A percentile compares a stretch with the other conserved stretches of the same genome.
phyloP scores from a whole-genome alignment of 1,284 basidiomycete species.

The Coniferiporia weirii region DNA sequence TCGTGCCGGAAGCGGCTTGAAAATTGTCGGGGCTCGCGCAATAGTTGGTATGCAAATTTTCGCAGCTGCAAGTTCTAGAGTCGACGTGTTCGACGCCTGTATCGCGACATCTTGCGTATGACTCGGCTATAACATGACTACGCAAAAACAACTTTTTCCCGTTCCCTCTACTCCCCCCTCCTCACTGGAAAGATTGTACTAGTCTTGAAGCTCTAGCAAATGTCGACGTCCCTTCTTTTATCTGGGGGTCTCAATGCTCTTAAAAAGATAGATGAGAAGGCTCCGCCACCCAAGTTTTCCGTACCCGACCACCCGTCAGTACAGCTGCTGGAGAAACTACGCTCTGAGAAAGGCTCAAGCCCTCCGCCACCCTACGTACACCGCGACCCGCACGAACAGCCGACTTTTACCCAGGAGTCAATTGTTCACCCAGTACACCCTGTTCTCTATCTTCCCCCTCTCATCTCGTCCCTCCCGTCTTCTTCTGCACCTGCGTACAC shows the following conservation, averaged over 20 bases:
- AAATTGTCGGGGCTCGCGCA: no score
- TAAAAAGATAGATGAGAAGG: neutral
- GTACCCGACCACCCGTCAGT: conserved; percentile 10
- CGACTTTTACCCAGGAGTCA: conserved; percentile 11
- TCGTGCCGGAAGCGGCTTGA: neutral
- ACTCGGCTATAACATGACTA: no score
- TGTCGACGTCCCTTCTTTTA: conserved; percentile 2
- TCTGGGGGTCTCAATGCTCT: neutral
- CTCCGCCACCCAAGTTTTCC: conserved; percentile 8
- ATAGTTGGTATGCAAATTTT: no score
- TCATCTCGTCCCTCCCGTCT: conserved; percentile 17
- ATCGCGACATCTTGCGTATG: no score
- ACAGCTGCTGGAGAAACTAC: conserved; percentile 2
- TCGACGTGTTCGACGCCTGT: no score
- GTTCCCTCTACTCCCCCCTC: no score
- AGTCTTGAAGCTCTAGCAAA: neutral
- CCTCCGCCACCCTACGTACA: conserved; percentile 13
- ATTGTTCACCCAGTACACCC: conserved; percentile 10
- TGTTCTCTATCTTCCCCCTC: conserved; percentile 18
- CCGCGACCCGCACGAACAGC: conserved; percentile 16
- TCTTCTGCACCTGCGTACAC: neutral
- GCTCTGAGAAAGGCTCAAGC: neutral
- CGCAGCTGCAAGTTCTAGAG: no score
- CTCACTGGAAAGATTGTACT: no score
- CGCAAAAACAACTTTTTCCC: no score